Evolutionary conservation across 2,329 filamentous ascomycete genomes (phyloP).

Genomic region (Fusarium sp.): DNA sequence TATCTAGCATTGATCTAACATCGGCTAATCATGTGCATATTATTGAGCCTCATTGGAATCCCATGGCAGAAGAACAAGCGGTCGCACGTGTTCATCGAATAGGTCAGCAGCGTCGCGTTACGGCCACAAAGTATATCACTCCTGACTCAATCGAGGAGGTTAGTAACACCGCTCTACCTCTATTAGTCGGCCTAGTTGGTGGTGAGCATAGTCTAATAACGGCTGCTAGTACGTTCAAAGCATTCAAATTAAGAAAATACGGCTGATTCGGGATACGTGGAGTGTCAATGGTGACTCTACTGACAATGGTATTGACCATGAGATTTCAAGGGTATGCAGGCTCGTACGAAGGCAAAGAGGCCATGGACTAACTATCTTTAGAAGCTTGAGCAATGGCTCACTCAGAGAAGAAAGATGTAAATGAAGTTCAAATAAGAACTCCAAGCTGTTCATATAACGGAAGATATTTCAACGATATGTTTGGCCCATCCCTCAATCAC

Average conservation of each 20-base stretch:
- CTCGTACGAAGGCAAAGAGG: fast-evolving
- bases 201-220: fast-evolving
- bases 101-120: background rate
- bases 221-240: background rate
- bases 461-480: background rate
- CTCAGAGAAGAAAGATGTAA: background rate
- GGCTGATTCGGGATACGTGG: background rate
- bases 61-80: background rate
- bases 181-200: fast-evolving
- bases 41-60: background rate
- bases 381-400: background rate
- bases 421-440: background rate
- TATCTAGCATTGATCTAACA: background rate
- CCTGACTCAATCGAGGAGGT: background rate
- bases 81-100: background rate
- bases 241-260: fast-evolving
- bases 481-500: background rate
- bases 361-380: fast-evolving
- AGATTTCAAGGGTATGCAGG: background rate
- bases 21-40: background rate
- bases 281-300: fast-evolving
- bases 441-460: fast-evolving
- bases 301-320: fast-evolving
- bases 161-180: fast-evolving
- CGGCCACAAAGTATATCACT: background rate